These are phyloP conservation scores for Amborella trichopoda DNA, from an alignment of 164 flowering plant species.

Conservation along the genomic window DNA sequence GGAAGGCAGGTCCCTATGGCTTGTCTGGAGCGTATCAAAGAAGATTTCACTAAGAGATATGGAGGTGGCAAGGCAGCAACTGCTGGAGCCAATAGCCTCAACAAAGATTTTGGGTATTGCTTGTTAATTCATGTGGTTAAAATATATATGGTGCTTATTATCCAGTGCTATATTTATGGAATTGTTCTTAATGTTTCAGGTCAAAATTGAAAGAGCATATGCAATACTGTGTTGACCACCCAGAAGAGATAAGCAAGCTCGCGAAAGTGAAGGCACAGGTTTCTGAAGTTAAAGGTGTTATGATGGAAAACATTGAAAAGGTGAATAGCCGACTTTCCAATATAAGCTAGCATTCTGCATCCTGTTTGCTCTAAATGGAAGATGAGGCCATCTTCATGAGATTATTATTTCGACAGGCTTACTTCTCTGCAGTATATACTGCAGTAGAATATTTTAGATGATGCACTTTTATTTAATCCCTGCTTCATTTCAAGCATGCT, in stretches of 20 bases:
- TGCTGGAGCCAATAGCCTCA: conserved; percentile 14
- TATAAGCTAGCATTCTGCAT: too few species aligned
- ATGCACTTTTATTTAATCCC: too few species aligned
- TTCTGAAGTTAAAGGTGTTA: conserved; percentile 23
- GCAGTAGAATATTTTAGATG: too few species aligned
- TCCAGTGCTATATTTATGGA: too few species aligned
- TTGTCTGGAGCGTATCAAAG: conserved; percentile 19
- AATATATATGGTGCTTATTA: too few species aligned
- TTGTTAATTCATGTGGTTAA: background rate
- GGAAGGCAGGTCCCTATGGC: conserved; percentile 17
- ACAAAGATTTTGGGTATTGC: conserved; percentile 17
- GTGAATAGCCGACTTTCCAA: conserved; percentile 1
- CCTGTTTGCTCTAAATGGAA: too few species aligned
- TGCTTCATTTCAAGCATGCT: too few species aligned
- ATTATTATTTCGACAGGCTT: too few species aligned
- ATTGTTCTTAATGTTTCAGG: conserved; percentile 6
- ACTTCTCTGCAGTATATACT: too few species aligned
- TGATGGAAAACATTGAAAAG: conserved; percentile 24
- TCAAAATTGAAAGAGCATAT: conserved; percentile 15
- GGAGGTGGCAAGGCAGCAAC: conserved; percentile 20
- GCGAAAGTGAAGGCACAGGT: conserved; percentile 27
- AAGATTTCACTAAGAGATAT: conserved; percentile 15
- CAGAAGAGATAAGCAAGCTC: conserved; percentile 20
- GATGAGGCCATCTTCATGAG: too few species aligned
- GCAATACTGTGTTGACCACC: conserved; percentile 18